These are phyloP conservation scores for grape (Vitis vinifera) DNA, from an alignment of 164 flowering plant species.

Conservation along the genomic window DNA sequence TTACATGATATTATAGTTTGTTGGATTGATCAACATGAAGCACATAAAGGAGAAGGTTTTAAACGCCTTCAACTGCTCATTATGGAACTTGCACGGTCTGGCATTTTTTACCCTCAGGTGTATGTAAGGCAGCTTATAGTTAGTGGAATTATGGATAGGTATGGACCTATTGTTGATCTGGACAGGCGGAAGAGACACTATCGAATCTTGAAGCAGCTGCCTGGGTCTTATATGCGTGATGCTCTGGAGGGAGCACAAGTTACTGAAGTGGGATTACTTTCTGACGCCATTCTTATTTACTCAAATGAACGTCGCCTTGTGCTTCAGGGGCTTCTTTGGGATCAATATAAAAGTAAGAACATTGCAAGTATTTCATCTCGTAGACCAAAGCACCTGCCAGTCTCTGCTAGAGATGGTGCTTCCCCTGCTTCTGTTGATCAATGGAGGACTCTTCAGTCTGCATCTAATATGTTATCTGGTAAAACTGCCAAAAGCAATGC, in stretches of 20 bases:
- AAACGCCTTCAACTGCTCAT: slow-evolving; percentile 73
- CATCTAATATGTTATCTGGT: slow-evolving; percentile 20
- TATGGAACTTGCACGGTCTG: slow-evolving; percentile 69
- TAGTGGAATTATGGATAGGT: slow-evolving; percentile 77
- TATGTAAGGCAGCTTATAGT: slow-evolving; percentile 92
- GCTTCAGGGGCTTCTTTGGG: slow-evolving; percentile 51
- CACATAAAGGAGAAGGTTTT: slow-evolving; percentile 61
- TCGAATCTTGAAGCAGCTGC: slow-evolving; percentile 76
- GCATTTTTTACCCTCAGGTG: slow-evolving; percentile 84
- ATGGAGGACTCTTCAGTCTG: slow-evolving; percentile 32
- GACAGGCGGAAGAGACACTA: slow-evolving; percentile 65
- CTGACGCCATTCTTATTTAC: slow-evolving; percentile 59
- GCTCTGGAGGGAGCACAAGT: slow-evolving; percentile 62
- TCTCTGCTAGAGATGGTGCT: slow-evolving; percentile 29
- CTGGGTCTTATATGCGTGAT: slow-evolving; percentile 56
- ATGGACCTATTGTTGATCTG: slow-evolving; percentile 38
- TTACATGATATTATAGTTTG: slow-evolving; percentile 92
- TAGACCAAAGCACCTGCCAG: slow-evolving; percentile 27
- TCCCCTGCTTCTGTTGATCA: slow-evolving; percentile 36
- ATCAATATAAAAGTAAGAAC: slow-evolving; percentile 15
- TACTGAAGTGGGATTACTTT: slow-evolving; percentile 36
- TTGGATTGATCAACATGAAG: slow-evolving; percentile 97
- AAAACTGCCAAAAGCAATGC: slow-evolving; percentile 30
- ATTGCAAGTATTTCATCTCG: slow-evolving; percentile 14
- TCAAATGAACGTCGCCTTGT: slow-evolving; percentile 86